Evolutionary conservation across 768 basidiomycete genomes (phyloP).

Genomic region (Sporobolomyces phaffii): DNA sequence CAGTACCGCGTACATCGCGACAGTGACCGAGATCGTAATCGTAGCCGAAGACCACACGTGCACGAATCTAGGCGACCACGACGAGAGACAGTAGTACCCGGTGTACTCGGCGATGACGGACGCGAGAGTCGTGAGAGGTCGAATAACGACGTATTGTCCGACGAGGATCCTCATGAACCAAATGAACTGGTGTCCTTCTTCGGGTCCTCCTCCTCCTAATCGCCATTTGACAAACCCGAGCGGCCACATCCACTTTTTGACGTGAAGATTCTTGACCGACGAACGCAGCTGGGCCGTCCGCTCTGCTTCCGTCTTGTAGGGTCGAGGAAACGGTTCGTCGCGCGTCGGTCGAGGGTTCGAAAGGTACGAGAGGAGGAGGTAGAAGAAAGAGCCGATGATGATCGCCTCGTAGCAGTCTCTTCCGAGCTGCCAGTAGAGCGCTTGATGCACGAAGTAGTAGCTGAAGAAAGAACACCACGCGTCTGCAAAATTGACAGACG

Average conservation of each 20-base stretch:
- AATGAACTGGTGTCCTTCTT: slow-evolving; percentile 27
- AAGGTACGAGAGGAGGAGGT: slow-evolving; percentile 65
- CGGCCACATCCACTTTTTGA: slow-evolving; percentile 65
- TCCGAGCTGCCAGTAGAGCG: slow-evolving; percentile 63
- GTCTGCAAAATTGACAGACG: slow-evolving; percentile 43
- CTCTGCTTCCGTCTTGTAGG: slow-evolving; percentile 27
- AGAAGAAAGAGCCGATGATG: slow-evolving; percentile 71
- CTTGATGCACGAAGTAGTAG: slow-evolving; percentile 50
- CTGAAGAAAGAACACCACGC: slow-evolving; percentile 52
- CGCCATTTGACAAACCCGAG: slow-evolving; percentile 60
- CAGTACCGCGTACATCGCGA: slow-evolving; percentile 60
- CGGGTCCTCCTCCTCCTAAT: slow-evolving; percentile 46
- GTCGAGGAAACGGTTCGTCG: slow-evolving; percentile 13
- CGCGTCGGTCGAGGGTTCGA: slow-evolving; percentile 45
- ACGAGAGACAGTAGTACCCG: slow-evolving; percentile 67
- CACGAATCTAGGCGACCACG: slow-evolving; percentile 63
- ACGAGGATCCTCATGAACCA: slow-evolving; percentile 30
- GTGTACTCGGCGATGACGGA: slow-evolving; percentile 59
- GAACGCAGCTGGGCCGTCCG: slow-evolving; percentile 9
- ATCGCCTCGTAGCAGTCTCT: slow-evolving; percentile 72
- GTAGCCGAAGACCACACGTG: slow-evolving; percentile 61
- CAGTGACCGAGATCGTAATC: slow-evolving; percentile 61
- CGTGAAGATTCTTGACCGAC: slow-evolving; percentile 49
- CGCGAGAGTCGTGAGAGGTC: slow-evolving; percentile 33
- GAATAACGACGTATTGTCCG: slow-evolving; percentile 27